phyloP scores from a whole-genome alignment of 2,329 filamentous ascomycete species.

The Penicillium sp. region DNA sequence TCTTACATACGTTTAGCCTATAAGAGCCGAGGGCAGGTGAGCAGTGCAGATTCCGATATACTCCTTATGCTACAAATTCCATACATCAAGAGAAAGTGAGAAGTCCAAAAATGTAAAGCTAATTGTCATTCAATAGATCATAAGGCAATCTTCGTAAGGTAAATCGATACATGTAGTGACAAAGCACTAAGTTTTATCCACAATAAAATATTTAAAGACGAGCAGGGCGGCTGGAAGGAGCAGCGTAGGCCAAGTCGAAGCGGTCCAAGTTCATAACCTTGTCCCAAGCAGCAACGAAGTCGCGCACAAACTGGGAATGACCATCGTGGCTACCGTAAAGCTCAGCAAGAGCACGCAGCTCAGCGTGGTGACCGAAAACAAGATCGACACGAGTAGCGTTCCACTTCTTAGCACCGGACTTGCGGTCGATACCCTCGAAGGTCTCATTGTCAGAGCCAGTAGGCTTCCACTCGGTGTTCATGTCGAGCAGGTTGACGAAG shows the following conservation, averaged over 20 bases:
- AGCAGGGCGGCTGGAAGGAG: constrained; percentile 15
- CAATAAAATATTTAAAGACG: constrained; percentile 7
- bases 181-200: neutral
- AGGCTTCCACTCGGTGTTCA: constrained; percentile 64
- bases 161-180: neutral
- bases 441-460: constrained; percentile 53
- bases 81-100: no score
- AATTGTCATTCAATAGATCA: constrained; percentile 1
- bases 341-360: constrained; percentile 70
- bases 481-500: constrained; percentile 76
- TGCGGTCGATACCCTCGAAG: constrained; percentile 66
- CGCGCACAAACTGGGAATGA: constrained; percentile 65
- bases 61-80: no score
- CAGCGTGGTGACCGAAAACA: constrained; percentile 71
- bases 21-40: no score
- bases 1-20: no score
- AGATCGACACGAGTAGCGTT: constrained; percentile 68
- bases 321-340: constrained; percentile 65
- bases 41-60: no score
- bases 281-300: constrained; percentile 70
- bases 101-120: neutral
- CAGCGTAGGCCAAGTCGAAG: constrained; percentile 55
- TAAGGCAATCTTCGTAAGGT: constrained; percentile 3
- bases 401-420: constrained; percentile 67
- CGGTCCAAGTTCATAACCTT: constrained; percentile 76